A percentile compares a stretch with the other conserved stretches of the same genome.
These are phyloP conservation scores for Zizania palustris DNA, from an alignment of 202 grass and related monocot species.

Conservation along the genomic window DNA sequence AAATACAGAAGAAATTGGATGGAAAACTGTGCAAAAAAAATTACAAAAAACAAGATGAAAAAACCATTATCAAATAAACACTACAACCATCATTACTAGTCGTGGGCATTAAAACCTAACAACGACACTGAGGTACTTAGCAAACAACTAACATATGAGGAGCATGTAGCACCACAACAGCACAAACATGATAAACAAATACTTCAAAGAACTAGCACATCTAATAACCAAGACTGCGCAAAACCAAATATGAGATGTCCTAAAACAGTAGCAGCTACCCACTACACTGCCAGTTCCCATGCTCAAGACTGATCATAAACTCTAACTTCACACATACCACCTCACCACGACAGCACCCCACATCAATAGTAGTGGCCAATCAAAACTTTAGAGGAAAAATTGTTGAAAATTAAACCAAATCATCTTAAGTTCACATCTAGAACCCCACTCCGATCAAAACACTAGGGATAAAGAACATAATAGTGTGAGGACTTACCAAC, in stretches of 20 bases:
- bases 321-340: conserved; percentile 1
- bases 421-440: too few species aligned
- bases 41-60: not conserved
- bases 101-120: conserved; percentile 1
- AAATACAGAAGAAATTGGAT: not conserved
- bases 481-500: conserved; percentile 52
- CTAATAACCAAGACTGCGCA: not conserved
- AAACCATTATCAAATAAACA: not conserved
- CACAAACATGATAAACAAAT: not conserved
- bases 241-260: conserved; percentile 19
- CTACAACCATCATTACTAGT: not conserved
- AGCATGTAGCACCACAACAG: not conserved
- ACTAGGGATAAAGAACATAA: too few species aligned
- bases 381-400: conserved; percentile 49
- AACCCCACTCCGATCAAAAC: too few species aligned
- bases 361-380: too few species aligned
- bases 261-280: conserved; percentile 28
- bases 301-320: too few species aligned
- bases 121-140: not conserved
- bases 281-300: too few species aligned
- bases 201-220: not conserved
- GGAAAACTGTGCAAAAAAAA: not conserved
- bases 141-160: not conserved
- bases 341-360: too few species aligned
- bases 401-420: too few species aligned